Percentiles rank a stretch among this genome's conserved stretches.
These are phyloP conservation scores for Trametes gibbosa DNA, from an alignment of 768 basidiomycete species.

Conservation along the genomic window DNA sequence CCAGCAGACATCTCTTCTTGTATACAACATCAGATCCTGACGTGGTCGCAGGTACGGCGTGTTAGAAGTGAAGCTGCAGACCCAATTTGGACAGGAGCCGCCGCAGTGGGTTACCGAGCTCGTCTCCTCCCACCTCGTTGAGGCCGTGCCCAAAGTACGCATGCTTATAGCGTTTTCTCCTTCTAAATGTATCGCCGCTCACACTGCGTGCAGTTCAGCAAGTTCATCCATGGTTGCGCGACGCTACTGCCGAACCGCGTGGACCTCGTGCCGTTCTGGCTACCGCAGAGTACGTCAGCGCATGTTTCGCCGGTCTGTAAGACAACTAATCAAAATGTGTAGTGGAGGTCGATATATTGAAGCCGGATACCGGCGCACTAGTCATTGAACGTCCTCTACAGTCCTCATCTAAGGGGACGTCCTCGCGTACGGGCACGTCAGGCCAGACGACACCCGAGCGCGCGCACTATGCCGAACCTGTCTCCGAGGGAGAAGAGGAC, in stretches of 20 bases:
- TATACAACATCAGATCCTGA: no score
- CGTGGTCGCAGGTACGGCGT: constrained; percentile 68
- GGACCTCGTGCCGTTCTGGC: constrained; percentile 97
- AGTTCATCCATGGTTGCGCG: constrained; percentile 96
- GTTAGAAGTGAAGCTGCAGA: constrained; percentile 96
- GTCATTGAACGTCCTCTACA: constrained; percentile 70
- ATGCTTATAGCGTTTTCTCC: background rate
- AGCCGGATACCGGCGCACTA: constrained; percentile 73
- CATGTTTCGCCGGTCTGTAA: no score
- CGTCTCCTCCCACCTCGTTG: constrained; percentile 93
- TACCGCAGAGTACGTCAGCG: constrained; percentile 77
- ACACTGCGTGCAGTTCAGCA: constrained; percentile 41
- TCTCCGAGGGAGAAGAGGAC: constrained; percentile 95
- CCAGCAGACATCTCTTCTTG: no score
- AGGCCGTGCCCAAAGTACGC: constrained; percentile 97
- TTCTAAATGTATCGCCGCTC: background rate
- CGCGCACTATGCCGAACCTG: constrained; percentile 73
- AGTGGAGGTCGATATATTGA: constrained; percentile 96
- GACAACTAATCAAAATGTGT: background rate
- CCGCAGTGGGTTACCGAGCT: constrained; percentile 96
- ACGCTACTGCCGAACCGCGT: constrained; percentile 90
- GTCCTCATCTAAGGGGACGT: constrained; percentile 45
- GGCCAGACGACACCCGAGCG: constrained; percentile 41
- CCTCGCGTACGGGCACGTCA: constrained; percentile 37
- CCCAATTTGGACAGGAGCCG: constrained; percentile 92